Percentiles rank a stretch among this genome's conserved stretches.
Conservation (phyloP, 208 protist species). For the Acanthamoeba lugdunensis region DNA sequence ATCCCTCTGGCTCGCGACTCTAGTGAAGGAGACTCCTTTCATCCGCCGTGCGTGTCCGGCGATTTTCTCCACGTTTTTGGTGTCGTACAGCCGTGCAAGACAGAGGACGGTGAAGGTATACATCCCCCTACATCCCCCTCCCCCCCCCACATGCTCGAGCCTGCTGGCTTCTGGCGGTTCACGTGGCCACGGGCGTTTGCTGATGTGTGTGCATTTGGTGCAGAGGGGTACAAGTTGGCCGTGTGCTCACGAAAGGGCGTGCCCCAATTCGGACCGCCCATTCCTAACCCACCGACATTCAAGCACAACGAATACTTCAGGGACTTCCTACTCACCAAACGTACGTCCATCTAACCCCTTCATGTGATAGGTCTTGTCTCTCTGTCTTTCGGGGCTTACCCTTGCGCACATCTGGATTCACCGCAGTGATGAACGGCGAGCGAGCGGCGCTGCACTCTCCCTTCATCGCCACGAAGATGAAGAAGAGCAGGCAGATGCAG, state of each 20-base stretch:
- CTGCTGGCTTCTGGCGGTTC: not conserved
- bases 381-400: not conserved
- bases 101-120: not conserved
- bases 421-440: slow-evolving; percentile 26
- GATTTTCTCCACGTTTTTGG: slow-evolving; percentile 38
- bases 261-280: slow-evolving; percentile 24
- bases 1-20: not conserved
- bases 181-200: too few relatives aligned
- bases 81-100: not conserved
- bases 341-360: not conserved
- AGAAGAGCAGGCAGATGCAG: slow-evolving; percentile 40
- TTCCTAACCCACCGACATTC: slow-evolving; percentile 30
- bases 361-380: not conserved
- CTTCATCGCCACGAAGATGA: slow-evolving; percentile 32
- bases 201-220: too few relatives aligned
- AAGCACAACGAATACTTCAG: slow-evolving; percentile 31
- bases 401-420: not conserved
- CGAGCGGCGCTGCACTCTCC: slow-evolving; percentile 15
- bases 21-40: not conserved
- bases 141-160: not conserved
- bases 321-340: slow-evolving; percentile 52
- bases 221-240: not conserved
- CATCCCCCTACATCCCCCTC: not conserved
- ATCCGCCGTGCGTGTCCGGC: slow-evolving; percentile 6
- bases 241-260: slow-evolving; percentile 13